A percentile compares a stretch with the other conserved stretches of the same genome.
These are phyloP conservation scores for Petunia hybrid DNA, from an alignment of 305 asterid species.

Conservation along the genomic window DNA sequence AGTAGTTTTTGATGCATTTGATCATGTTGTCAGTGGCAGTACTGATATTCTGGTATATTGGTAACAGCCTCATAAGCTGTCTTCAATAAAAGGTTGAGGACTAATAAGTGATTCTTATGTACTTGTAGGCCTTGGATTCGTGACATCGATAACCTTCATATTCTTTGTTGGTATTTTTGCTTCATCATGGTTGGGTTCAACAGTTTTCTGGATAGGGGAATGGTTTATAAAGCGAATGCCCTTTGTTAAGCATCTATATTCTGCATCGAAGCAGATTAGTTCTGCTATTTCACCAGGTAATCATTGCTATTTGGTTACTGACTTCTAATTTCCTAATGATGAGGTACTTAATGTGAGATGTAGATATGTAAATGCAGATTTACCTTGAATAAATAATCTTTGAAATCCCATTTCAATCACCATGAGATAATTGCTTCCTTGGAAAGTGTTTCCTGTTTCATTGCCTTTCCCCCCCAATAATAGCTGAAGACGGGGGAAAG, in stretches of 20 bases:
- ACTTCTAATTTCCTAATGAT: conserved; percentile 4
- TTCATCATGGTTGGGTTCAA: conserved; percentile 95
- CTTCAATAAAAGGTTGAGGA: conserved; percentile 14
- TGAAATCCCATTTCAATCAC: conserved; percentile 25
- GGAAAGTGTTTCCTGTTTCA: conserved; percentile 11
- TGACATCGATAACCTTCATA: conserved; percentile 78
- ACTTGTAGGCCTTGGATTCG: conserved; percentile 93
- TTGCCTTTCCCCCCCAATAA: background rate
- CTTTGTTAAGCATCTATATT: conserved; percentile 79
- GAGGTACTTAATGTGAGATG: background rate
- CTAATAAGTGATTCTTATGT: conserved; percentile 28
- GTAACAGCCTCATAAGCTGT: conserved; percentile 15
- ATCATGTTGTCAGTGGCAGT: background rate
- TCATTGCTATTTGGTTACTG: conserved; percentile 20
- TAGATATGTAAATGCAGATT: conserved; percentile 2
- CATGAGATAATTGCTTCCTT: background rate
- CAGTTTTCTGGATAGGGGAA: conserved; percentile 92
- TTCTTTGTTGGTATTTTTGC: conserved; percentile 91
- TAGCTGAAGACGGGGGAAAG: conserved; percentile 5
- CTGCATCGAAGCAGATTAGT: conserved; percentile 94
- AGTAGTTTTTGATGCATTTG: conserved; percentile 15
- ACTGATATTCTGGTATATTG: conserved; percentile 13
- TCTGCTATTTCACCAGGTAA: conserved; percentile 95
- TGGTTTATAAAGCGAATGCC: conserved; percentile 96
- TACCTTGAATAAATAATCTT: conserved; percentile 3